Evolutionary conservation across 805 yeast genomes (phyloP), one percentile per base, ranked within the genome.

Genomic region (Teunomyces aglyptinius): DNA sequence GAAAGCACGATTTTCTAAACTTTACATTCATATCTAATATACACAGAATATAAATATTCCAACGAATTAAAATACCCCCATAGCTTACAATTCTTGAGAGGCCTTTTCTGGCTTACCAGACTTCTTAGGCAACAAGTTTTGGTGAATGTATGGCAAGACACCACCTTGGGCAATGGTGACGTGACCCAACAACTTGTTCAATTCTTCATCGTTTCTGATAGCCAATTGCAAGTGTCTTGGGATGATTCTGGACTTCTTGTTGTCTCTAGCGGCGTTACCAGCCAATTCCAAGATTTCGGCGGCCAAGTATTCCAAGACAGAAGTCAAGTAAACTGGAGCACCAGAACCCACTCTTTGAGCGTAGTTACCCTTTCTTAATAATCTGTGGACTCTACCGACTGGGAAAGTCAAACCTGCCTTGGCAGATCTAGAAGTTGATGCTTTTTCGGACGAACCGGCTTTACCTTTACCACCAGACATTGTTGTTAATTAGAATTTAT

Each of bases 191-290:
- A 73, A 73, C 60, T 73, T 73, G 66, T 73, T 73, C 61, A 73
- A 73, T 61, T 73, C 78, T 64, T 73, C 78, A 71, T 73, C 78
- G 61, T 73, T 73, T 72, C 78, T 73, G 71, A 73, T 72, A 59
- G 78, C 78, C 61, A 73, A 73, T 62, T 73, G 77, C 62, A 73
- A 72, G 64, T 73, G 77, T 72, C 78, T 73, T 64, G 78, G 78
- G 62, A 73, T 71, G 43, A 73, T 73, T 73, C 78, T 73, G 67
- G 97, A 85, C 83, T 92, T 94, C 84, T 92, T 92, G 91, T 89
- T 90, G 76, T 73, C 78, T 70, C 78, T 71, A 51, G 78, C 78
- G 46, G 78, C 78, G 64, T 73, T 73, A 68, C 78, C 78, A 49
- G 78, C 77, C 64, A 73, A 73, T 65, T 73, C 78, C 61, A 73